These are phyloP conservation scores for Suhomyces maxii DNA, from an alignment of 1,139 yeast genomes.

Conservation along the genomic window DNA sequence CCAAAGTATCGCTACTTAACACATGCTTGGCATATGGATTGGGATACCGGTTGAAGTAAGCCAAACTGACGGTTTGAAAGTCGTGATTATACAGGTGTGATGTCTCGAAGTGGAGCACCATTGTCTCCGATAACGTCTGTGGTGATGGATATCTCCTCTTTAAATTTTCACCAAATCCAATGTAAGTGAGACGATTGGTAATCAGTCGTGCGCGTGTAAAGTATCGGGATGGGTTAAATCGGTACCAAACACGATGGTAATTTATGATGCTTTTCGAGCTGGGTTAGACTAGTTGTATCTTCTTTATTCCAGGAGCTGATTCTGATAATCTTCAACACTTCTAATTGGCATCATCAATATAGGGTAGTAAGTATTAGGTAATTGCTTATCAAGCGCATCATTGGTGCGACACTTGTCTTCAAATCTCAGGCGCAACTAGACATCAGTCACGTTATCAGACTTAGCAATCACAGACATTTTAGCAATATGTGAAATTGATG, in stretches of 20 bases:
- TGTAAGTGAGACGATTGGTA: conserved; percentile 4
- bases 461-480: too few species aligned
- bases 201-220: conserved; percentile 6
- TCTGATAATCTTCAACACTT: too few species aligned
- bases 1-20: conserved; percentile 76
- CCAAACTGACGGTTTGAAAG: conserved; percentile 73
- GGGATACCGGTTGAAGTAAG: conserved; percentile 83
- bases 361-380: neutral
- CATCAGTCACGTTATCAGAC: too few species aligned
- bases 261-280: too few species aligned
- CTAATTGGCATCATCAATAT: too few species aligned
- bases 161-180: conserved; percentile 6
- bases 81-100: conserved; percentile 59
- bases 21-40: conserved; percentile 93
- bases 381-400: neutral
- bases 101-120: conserved; percentile 69
- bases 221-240: neutral
- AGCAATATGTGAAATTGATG: too few species aligned
- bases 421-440: too few species aligned
- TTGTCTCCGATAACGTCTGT: conserved; percentile 20
- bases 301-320: too few species aligned
- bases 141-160: neutral
- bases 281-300: too few species aligned
- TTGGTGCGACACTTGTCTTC: too few species aligned
- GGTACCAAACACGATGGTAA: neutral